Conservation (phyloP, 805 yeast genomes). For the Spathaspora gorwiae region DNA sequence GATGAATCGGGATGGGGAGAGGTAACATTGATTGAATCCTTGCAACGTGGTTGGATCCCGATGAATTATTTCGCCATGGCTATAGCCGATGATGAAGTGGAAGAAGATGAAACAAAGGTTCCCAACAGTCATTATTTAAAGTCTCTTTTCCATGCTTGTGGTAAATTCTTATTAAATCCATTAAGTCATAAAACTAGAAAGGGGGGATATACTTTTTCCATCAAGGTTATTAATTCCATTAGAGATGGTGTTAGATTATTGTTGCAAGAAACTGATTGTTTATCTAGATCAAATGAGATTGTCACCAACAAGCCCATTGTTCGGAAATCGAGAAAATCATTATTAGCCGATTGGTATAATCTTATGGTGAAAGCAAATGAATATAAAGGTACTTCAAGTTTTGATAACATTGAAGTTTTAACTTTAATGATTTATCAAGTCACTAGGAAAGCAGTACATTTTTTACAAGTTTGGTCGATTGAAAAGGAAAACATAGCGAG, state of each 20-base stretch:
- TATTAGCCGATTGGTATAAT: conserved; percentile 78
- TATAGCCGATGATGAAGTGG: conserved; percentile 25
- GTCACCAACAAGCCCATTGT: conserved; percentile 61
- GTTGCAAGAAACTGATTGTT: conserved; percentile 64
- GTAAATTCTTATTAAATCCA: conserved; percentile 62
- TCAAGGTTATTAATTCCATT: conserved; percentile 55
- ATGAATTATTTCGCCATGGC: conserved; percentile 66
- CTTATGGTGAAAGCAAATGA: conserved; percentile 73
- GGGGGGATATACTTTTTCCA: conserved; percentile 47
- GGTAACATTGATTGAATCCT: conserved; percentile 61
- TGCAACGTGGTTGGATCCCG: conserved; percentile 80
- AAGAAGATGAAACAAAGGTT: conserved; percentile 28
- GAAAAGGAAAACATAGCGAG: conserved; percentile 50
- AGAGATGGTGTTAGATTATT: conserved; percentile 69
- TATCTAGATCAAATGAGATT: conserved; percentile 67
- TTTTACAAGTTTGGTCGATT: conserved; percentile 67
- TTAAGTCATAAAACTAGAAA: conserved; percentile 41
- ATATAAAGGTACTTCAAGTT: conserved; percentile 58
- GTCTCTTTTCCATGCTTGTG: conserved; percentile 57
- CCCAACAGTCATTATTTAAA: conserved; percentile 47
- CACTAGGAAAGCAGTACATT: conserved; percentile 56
- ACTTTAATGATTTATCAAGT: conserved; percentile 65
- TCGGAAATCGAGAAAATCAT: conserved; percentile 59
- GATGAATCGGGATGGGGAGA: conserved; percentile 89
- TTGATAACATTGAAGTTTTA: conserved; percentile 55